A percentile compares a stretch with the other conserved stretches of the same genome.
These are phyloP conservation scores for Amniculicola lignicola DNA, from an alignment of 495 filamentous ascomycete species.

Conservation along the genomic window DNA sequence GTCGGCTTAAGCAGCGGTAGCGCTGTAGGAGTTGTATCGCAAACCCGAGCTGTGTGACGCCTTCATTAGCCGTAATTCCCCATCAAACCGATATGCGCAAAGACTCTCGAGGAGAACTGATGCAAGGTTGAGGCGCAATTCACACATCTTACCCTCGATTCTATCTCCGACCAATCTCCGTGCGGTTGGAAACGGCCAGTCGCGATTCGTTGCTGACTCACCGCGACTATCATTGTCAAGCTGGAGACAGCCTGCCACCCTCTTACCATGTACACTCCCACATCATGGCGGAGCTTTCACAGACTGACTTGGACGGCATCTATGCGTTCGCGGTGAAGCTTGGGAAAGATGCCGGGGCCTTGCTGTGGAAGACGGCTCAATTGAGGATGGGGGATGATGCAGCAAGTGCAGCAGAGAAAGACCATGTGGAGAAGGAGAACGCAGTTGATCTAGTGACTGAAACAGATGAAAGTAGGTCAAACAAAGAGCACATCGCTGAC, in stretches of 20 bases:
- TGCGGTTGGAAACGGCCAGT: constrained; percentile 3
- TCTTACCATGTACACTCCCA: background rate
- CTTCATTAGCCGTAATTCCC: no score
- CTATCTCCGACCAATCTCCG: constrained; percentile 13
- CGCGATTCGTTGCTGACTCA: background rate
- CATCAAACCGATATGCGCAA: no score
- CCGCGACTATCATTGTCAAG: no score
- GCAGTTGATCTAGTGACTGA: constrained; percentile 71
- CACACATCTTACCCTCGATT: background rate
- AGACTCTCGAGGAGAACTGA: no score
- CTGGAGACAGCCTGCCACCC: background rate
- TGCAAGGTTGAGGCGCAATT: no score
- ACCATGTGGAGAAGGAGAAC: constrained; percentile 57
- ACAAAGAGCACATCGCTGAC: no score
- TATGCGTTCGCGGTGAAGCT: constrained; percentile 64
- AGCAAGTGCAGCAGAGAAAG: constrained; percentile 28
- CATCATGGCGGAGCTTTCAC: constrained; percentile 25
- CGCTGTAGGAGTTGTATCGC: no score
- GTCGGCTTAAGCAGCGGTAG: no score
- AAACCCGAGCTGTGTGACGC: no score
- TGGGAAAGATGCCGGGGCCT: constrained; percentile 59
- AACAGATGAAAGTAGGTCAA: constrained; percentile 59
- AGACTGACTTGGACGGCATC: constrained; percentile 55
- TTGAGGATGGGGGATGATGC: constrained; percentile 44
- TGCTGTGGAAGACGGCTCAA: constrained; percentile 54